Conservation (phyloP, 768 basidiomycete species). For the Suillus decipiens region DNA sequence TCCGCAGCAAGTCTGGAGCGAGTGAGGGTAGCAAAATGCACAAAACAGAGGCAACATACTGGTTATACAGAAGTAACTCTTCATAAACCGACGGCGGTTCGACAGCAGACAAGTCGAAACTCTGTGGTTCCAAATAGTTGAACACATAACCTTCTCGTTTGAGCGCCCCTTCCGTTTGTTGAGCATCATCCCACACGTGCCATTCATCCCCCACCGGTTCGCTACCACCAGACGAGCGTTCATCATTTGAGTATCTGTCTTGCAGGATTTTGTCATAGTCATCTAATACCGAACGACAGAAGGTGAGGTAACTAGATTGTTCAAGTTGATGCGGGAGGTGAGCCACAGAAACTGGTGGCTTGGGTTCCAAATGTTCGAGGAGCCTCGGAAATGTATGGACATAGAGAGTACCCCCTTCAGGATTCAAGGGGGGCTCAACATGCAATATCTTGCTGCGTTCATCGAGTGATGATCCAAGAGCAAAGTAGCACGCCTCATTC, state of each 20-base stretch:
- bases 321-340: neutral
- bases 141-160: neutral
- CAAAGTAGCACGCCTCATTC: neutral
- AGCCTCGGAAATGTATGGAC: slow-evolving; percentile 8
- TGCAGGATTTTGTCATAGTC: neutral
- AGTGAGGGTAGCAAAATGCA: too few species aligned
- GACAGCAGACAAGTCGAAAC: slow-evolving; percentile 2
- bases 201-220: slow-evolving; percentile 3
- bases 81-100: slow-evolving; percentile 3
- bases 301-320: neutral
- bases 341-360: too few species aligned
- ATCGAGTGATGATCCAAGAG: neutral
- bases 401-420: slow-evolving; percentile 1
- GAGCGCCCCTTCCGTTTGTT: neutral
- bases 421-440: neutral
- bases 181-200: neutral
- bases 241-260: neutral
- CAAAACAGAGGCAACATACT: neutral
- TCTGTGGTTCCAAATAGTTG: slow-evolving; percentile 4
- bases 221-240: neutral
- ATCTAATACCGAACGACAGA: slow-evolving; percentile 7
- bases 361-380: too few species aligned
- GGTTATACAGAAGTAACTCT: slow-evolving; percentile 1
- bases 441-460: neutral
- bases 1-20: too few species aligned